A percentile compares a stretch with the other conserved stretches of the same genome.
phyloP scores from a whole-genome alignment of 495 filamentous ascomycete species.

The Penicillium paxilli region DNA sequence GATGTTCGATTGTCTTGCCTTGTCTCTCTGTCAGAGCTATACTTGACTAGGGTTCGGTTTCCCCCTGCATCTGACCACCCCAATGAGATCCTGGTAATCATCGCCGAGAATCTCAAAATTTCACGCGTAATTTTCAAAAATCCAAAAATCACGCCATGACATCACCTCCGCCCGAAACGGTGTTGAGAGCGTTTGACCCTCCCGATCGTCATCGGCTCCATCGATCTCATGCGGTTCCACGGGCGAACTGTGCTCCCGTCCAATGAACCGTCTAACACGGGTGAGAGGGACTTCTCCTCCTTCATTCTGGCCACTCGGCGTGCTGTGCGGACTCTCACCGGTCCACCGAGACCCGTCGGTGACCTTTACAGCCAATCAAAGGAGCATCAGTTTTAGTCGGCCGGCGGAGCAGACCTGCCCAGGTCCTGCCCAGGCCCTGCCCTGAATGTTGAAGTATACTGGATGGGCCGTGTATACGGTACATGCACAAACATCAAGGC shows the following conservation, averaged over 20 bases:
- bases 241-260: slow-evolving; percentile 24
- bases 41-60: no score
- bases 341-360: neutral
- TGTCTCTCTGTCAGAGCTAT: no score
- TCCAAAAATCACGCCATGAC: slow-evolving; percentile 25
- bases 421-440: neutral
- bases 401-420: slow-evolving; percentile 1
- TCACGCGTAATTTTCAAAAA: slow-evolving; percentile 18
- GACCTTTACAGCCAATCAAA: slow-evolving; percentile 12
- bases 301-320: slow-evolving; percentile 12
- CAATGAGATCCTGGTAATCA: neutral
- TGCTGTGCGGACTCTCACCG: slow-evolving; percentile 1
- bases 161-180: slow-evolving; percentile 30
- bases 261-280: slow-evolving; percentile 27
- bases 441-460: neutral
- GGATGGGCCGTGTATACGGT: slow-evolving; percentile 17
- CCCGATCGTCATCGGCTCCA: slow-evolving; percentile 44
- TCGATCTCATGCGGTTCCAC: slow-evolving; percentile 37
- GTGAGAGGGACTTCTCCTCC: slow-evolving; percentile 2
- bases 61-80: neutral
- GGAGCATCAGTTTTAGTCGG: neutral
- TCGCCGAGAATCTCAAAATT: slow-evolving; percentile 7
- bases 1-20: no score
- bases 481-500: slow-evolving; percentile 9
- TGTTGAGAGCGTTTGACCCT: slow-evolving; percentile 36